Evolutionary conservation across 2,329 filamentous ascomycete species (phyloP), one percentile per base, ranked within the genome.

Genomic region (Eutypa lata): DNA sequence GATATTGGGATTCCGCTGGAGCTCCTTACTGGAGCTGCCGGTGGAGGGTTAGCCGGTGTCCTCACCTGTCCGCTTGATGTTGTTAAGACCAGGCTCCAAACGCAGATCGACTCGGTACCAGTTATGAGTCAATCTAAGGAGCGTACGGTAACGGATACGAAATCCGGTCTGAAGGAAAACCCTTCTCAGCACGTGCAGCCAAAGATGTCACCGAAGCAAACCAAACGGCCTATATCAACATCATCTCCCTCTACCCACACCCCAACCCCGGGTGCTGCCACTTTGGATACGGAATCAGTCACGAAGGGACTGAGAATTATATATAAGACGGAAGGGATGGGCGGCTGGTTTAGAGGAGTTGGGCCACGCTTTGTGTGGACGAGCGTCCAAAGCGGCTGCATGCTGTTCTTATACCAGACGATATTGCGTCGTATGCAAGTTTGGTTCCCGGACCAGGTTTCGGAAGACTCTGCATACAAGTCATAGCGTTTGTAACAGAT

Each of bases 61-160:
- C 85, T 99, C 14, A 99, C 94, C 2, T 97, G 94, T 65, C 94
- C 94, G 1, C 82, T 99, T 57, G 94, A 99, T 65, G 94, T 99
- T 6, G 93, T 99, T 56, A 99, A 99, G 75, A 99, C 94, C 1
- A 82, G 94, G 50, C 88, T 97, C 33, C 95, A 99, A 71, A 99
- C 94, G 0, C 94, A 99, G 70, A 82, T 95, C 53, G 75, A 79
- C 53, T 66, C 76, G 1, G 63, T 55, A 16, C 67, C 64, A 51
- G 68, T 49, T 26, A 58, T 52, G 22, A 61, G 60, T 33, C 61
- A 64, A 31, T 44, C 61, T 16, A 66, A 63, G 55, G 62, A 61
- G 51, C 62, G 56, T 45, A 21, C 56, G 18, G 54, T 49, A 31
- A 48, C 53, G 44, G 57, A 68, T 47, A 57, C 65, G 28, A 65